A percentile compares a stretch with the other conserved stretches of the same genome.
phyloP scores from a whole-genome alignment of 2,329 filamentous ascomycete species.

The Aspergillus nomiae region DNA sequence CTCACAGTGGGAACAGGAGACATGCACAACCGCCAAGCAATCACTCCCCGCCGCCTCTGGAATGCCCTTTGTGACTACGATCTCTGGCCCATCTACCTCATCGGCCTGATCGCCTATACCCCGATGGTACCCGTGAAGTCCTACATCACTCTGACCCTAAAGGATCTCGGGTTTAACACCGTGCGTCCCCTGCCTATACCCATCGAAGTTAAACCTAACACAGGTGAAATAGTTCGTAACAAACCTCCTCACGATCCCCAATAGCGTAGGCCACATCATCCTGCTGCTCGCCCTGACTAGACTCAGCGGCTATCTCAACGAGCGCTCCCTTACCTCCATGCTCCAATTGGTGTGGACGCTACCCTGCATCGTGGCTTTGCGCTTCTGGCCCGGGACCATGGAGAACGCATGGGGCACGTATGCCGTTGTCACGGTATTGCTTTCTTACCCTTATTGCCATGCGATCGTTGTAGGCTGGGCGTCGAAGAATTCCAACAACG shows the following conservation, averaged over 20 bases:
- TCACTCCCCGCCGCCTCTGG: constrained; percentile 55
- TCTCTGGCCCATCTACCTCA: constrained; percentile 59
- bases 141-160: constrained; percentile 63
- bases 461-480: constrained; percentile 63
- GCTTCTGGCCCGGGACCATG: constrained; percentile 46
- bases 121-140: constrained; percentile 52
- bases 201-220: background rate
- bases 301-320: constrained; percentile 49
- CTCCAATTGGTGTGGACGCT: constrained; percentile 61
- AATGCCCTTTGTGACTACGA: constrained; percentile 60
- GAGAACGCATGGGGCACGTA: constrained; percentile 54
- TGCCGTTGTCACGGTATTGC: constrained; percentile 50
- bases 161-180: constrained; percentile 59
- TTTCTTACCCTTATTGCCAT: constrained; percentile 60
- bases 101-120: constrained; percentile 57
- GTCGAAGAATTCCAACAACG: constrained; percentile 63
- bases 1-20: constrained; percentile 28
- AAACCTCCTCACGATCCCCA: constrained; percentile 63
- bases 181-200: background rate
- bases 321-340: constrained; percentile 50
- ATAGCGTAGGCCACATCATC: constrained; percentile 34
- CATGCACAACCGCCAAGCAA: constrained; percentile 63
- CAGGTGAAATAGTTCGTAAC: constrained; percentile 50
- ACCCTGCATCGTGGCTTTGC: constrained; percentile 58
- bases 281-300: constrained; percentile 48